These are phyloP conservation scores for Penicillium desertorum DNA, from an alignment of 495 filamentous ascomycete species.

Conservation along the genomic window DNA sequence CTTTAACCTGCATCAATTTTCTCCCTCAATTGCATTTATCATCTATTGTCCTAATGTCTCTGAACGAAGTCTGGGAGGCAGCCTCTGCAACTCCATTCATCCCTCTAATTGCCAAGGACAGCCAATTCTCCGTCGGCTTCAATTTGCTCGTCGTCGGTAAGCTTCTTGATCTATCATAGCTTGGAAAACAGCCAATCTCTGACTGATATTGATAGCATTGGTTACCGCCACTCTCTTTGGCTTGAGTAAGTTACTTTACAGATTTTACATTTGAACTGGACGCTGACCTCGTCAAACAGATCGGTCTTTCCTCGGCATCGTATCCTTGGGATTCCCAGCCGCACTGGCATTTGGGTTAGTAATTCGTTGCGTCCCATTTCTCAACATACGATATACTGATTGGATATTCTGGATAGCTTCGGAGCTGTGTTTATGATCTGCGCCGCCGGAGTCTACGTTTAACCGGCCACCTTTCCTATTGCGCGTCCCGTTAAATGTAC, in stretches of 20 bases:
- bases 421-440: conserved; percentile 98
- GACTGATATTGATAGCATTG: conserved; percentile 45
- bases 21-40: not conserved
- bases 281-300: conserved; percentile 52
- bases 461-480: conserved; percentile 45
- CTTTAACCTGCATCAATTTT: conserved; percentile 2
- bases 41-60: conserved; percentile 51
- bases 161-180: conserved; percentile 17
- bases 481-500: conserved; percentile 37
- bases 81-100: conserved; percentile 79
- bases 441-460: conserved; percentile 98
- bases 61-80: conserved; percentile 87
- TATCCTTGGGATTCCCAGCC: conserved; percentile 80
- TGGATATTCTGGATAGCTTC: conserved; percentile 56
- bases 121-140: conserved; percentile 82
- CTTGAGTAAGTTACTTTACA: conserved; percentile 62
- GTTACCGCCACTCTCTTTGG: conserved; percentile 72
- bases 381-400: not conserved
- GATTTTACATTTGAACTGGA: not conserved
- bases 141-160: conserved; percentile 67
- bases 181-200: conserved; percentile 14
- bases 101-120: conserved; percentile 76
- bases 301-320: conserved; percentile 76
- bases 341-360: conserved; percentile 86
- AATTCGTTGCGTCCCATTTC: not conserved